Evolutionary conservation across 306 rosid genomes (phyloP), one percentile per base, ranked within the genome.

Genomic region (Prunus kanzakura): DNA sequence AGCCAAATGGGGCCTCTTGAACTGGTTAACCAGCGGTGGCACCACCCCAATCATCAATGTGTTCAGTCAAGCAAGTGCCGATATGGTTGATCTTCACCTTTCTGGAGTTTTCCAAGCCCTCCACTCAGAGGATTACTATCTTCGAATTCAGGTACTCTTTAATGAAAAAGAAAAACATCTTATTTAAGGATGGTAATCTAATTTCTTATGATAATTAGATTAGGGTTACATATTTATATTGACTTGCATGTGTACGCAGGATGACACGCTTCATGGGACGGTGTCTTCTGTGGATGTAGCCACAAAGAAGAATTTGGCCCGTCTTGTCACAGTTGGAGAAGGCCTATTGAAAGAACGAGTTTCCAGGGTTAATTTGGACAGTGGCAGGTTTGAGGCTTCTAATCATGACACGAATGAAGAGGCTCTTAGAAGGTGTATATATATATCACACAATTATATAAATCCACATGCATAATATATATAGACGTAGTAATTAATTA

Each of bases 1-100:
- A 22, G 89, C 91, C 0, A 47, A 77, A 1, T 89, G 91, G 93
- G 93, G 93, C 13, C 8, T 79, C 7, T 46, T 89, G 15, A 41
- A 64, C 5, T 89, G 91, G 93, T 51, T 86, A 16, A 46, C 79
- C 45, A 43, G 68, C 54, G 77, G 68, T 2, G 86, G 89, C 25
- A 41, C 83, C n/a, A 69, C 68, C 8, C 89, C 93, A 9, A 55
- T 89, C 2, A 70, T 89, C 16, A 83, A 87, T 22, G 72, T 73
- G 1, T 87, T 83, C 47, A 69, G 46, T 64, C 70, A 49, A 50
- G 71, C 65, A 47, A 71, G 74, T 12, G 41, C 45, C 8, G 75
- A 52, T 11, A 27, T 74, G 50, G 81, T 11, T 12, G 78, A 67
- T 69, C 15, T 7, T n/a, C 54, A 71, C 64, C 75, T 67, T 27